Evolutionary conservation across 1,284 basidiomycete genomes (phyloP).

Genomic region (Cryptococcus jaspeensis): DNA sequence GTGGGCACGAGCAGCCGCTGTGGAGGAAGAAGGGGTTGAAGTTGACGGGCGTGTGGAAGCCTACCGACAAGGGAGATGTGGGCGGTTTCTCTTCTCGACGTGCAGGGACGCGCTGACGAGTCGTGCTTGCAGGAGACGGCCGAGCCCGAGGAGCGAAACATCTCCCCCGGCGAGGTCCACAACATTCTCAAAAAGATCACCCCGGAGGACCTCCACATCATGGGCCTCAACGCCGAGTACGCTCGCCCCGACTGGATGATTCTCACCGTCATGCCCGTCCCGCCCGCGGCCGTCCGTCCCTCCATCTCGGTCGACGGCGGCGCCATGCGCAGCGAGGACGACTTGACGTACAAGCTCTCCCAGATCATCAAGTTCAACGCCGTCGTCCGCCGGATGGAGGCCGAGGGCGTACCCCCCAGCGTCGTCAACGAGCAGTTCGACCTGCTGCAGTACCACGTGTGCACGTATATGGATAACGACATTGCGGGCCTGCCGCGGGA

Average conservation of each 20-base stretch:
- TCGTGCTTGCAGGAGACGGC: slow-evolving; percentile 60
- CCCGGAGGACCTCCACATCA: slow-evolving; percentile 80
- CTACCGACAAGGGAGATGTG: slow-evolving; percentile 78
- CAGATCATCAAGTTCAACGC: slow-evolving; percentile 96
- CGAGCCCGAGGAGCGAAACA: slow-evolving; percentile 85
- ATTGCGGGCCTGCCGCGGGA: slow-evolving; percentile 98
- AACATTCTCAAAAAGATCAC: slow-evolving; percentile 92
- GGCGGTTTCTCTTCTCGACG: slow-evolving; percentile 1
- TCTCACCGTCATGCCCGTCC: slow-evolving; percentile 93
- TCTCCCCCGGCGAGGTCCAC: slow-evolving; percentile 86
- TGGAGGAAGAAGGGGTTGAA: slow-evolving; percentile 95
- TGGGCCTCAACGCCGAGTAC: slow-evolving; percentile 93
- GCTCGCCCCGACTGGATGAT: slow-evolving; percentile 99
- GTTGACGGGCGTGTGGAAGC: slow-evolving; percentile 94
- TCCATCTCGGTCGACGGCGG: slow-evolving; percentile 97
- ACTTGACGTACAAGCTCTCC: slow-evolving; percentile 96
- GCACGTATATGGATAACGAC: slow-evolving; percentile 99
- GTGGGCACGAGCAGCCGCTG: slow-evolving; percentile 87
- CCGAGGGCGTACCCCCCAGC: slow-evolving; percentile 94
- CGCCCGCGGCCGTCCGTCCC: slow-evolving; percentile 95
- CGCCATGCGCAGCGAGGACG: slow-evolving; percentile 94
- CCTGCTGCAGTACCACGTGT: slow-evolving; percentile 95
- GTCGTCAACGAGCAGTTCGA: slow-evolving; percentile 97
- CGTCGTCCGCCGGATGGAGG: slow-evolving; percentile 87
- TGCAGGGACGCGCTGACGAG: background rate